Evolutionary conservation across 1,284 basidiomycete genomes (phyloP), one percentile per base, ranked within the genome.

Genomic region (Microbotryum violaceum): DNA sequence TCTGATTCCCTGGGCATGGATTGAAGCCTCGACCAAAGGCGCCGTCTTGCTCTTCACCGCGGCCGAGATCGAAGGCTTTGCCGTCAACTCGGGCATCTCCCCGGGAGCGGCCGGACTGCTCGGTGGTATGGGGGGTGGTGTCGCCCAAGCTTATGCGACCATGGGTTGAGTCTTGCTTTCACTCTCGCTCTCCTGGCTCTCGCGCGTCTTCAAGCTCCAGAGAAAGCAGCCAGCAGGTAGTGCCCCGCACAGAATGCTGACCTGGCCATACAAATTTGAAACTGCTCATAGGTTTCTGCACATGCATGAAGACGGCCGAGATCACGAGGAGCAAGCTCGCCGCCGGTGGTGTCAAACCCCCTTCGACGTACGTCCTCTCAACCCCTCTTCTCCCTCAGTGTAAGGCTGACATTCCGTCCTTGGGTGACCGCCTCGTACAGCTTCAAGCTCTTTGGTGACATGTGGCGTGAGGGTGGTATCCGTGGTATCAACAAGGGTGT

Each of bases 1-100:
- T 70, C 83, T 99, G 62, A 98, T 98, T 75, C 96, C 94, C 72
- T 98, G 94, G 91, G 96, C 96, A 31, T 98, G 96, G 96, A 97
- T 99, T 73, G 96, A 99, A 77, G 96, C 94, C 2, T 97, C 93
- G 1, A 98, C 96, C 3, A 99, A 99, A 76, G 96, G 96, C 57
- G 96, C 83, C 58, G 96, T 99, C 46, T 82, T 99, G 46, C 81
- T 99, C 65, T 98, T 98, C 79, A 87, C 93, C 33, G 91, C 94
- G 25, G 88, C 91, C 4, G 96, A 97, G 77, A 88, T 98, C 56
- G 92, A 98, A 76, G 83, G 85, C 44, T 82, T 82, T 55, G 74
- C 78, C 9, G 79, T 81, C 44, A 70, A 73, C 9, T 78, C 87
- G 70, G 90, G 90, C 31, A 77, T 94, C 58, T 87, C 82, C 70